Evolutionary conservation across 2,329 filamentous ascomycete species (phyloP).

Genomic region (Leptosphaerulina australis): DNA sequence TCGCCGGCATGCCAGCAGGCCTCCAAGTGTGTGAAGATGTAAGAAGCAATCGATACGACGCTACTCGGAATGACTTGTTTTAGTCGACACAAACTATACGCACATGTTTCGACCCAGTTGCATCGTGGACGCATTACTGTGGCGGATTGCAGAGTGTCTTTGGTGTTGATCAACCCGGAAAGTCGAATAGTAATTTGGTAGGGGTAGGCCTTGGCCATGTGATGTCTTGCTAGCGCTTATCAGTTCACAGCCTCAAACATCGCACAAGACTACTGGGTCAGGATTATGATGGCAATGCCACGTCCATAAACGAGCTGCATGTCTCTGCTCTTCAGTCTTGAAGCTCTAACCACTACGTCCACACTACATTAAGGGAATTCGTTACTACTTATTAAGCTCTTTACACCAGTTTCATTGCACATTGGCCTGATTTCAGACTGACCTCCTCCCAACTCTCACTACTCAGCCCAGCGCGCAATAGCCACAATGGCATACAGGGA

Average conservation of each 20-base stretch:
- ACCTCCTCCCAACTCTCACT: background rate
- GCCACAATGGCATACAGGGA: conserved; percentile 13
- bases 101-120: too few relatives aligned
- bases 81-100: too few relatives aligned
- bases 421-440: conserved; percentile 11
- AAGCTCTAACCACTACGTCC: background rate
- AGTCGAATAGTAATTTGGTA: too few relatives aligned
- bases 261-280: conserved; percentile 2
- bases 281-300: conserved; percentile 2
- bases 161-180: too few relatives aligned
- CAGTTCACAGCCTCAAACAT: conserved; percentile 4
- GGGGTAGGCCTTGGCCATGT: conserved; percentile 5
- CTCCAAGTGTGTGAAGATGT: too few relatives aligned
- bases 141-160: too few relatives aligned
- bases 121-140: too few relatives aligned
- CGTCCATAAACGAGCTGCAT: background rate
- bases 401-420: background rate
- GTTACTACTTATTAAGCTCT: background rate
- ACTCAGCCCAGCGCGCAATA: background rate
- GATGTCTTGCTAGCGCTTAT: conserved; percentile 1
- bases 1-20: too few relatives aligned
- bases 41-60: too few relatives aligned
- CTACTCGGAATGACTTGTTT: too few relatives aligned
- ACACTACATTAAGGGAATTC: background rate
- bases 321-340: background rate